Conservation (phyloP, 2,329 filamentous ascomycete species). For the Gremmenia infestans region DNA sequence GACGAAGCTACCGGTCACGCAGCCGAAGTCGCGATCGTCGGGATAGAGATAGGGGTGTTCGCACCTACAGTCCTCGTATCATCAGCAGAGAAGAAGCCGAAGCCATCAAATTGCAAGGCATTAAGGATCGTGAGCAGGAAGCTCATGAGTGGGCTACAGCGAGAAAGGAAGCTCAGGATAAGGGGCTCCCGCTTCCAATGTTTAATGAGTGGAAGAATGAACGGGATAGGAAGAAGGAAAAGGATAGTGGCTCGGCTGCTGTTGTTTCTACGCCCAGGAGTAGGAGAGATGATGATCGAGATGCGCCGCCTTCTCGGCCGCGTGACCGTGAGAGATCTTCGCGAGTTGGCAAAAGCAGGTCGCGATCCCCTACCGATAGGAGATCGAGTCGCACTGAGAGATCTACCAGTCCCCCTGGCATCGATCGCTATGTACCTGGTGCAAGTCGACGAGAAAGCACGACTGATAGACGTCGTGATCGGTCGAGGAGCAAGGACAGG, state of each 20-base stretch:
- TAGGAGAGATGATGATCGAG: conserved; percentile 13
- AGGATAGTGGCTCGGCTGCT: neutral
- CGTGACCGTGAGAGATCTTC: conserved; percentile 27
- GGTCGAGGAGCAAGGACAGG: conserved; percentile 1
- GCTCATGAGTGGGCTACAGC: conserved; percentile 60
- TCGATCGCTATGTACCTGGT: conserved; percentile 32
- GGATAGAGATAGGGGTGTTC: conserved; percentile 10
- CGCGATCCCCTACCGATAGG: conserved; percentile 19
- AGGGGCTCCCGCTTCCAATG: conserved; percentile 52
- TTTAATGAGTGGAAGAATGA: conserved; percentile 18
- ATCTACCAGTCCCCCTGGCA: conserved; percentile 30
- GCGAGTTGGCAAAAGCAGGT: conserved; percentile 29
- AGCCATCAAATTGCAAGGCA: conserved; percentile 52
- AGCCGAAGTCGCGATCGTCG: conserved; percentile 13
- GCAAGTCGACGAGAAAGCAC: conserved; percentile 23
- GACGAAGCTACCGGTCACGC: neutral
- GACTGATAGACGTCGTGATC: conserved; percentile 6
- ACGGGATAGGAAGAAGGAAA: neutral
- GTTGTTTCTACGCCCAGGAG: neutral
- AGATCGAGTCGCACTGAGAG: conserved; percentile 27
- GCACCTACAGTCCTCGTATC: conserved; percentile 5
- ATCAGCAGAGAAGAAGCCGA: conserved; percentile 15
- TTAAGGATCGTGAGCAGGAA: conserved; percentile 57
- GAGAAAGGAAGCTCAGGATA: conserved; percentile 55
- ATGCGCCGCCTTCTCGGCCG: conserved; percentile 22